phyloP scores from a whole-genome alignment of 202 grass and related monocot genomes.

The Schoenoplectus tabernaemontani region DNA sequence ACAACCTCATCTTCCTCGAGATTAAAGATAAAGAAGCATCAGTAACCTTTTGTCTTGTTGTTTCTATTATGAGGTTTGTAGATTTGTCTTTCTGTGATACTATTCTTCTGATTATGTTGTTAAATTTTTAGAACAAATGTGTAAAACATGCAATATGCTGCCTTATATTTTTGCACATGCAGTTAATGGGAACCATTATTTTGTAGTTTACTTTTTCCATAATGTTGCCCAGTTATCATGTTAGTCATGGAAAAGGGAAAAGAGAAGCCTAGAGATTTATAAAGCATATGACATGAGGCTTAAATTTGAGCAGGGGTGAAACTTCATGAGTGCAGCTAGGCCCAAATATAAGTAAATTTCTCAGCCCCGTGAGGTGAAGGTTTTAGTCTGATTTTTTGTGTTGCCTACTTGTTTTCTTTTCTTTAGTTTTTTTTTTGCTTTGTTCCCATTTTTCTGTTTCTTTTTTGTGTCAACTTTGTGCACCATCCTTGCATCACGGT shows the following conservation, averaged over 20 bases:
- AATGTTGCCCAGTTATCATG: not conserved
- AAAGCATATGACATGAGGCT: not conserved
- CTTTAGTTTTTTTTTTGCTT: not conserved
- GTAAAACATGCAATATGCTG: not conserved
- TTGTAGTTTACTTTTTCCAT: not conserved
- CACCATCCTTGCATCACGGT: too few relatives aligned
- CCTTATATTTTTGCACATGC: not conserved
- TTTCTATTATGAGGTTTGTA: not conserved
- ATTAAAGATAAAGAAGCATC: slow-evolving; percentile 38
- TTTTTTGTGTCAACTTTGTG: too few relatives aligned
- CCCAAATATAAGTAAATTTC: not conserved
- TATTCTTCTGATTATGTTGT: not conserved
- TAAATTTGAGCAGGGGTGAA: not conserved
- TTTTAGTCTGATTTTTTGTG: not conserved
- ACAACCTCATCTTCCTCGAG: slow-evolving; percentile 16
- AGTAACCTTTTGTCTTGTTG: not conserved
- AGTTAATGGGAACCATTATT: not conserved
- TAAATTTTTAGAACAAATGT: not conserved
- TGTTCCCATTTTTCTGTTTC: not conserved
- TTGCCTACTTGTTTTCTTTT: not conserved
- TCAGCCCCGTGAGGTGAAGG: not conserved
- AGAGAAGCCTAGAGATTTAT: not conserved
- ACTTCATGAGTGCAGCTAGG: not conserved
- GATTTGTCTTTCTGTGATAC: not conserved
- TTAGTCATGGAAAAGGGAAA: not conserved